Evolutionary conservation across 2,329 filamentous ascomycete species (phyloP), one percentile per base, ranked within the genome.

Genomic region (Didymella keratinophila): DNA sequence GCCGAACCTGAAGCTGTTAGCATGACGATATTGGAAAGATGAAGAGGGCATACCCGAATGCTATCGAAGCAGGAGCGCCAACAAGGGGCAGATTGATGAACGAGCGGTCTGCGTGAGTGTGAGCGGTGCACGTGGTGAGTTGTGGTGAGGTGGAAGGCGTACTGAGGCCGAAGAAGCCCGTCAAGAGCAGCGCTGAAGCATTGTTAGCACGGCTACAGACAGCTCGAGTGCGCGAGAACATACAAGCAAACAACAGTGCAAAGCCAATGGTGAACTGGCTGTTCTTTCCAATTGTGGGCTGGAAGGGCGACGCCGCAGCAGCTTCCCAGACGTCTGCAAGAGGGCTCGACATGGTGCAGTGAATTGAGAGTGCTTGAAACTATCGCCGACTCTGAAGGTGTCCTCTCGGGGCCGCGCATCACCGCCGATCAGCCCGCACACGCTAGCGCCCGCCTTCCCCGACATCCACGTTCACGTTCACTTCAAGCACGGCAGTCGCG

Each of bases 271-370:
- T 80, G 82, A 97, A 95, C 70, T 98, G 95, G 76, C 82, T 88
- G 73, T 88, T 86, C 82, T 98, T 98, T 77, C 86, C 85, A 71
- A 98, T 81, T 57, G 87, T 76, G 62, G 94, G 93, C 70, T 88
- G 80, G 82, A 95, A 98, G 63, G 93, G 92, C 82, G 87, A 91
- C 84, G 87, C 87, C 79, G 91, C 87, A 82, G 93, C 91, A 84
- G 92, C 91, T 85, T 96, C 90, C 94, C 94, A 98, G 82, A 96
- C 86, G 79, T 95, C 88, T 80, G 89, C 74, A 49, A 83, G 88
- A 79, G 96, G 83, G 62, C 67, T 72, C 71, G 75, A 78, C 75
- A 78, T 78, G 70, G 62, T 66, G 63, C 55, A 68, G 67, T 57
- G 66, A 52, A 44, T 47, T 48, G 56, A 49, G 54, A 42, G 52